Conservation (phyloP, 2,329 filamentous ascomycete species). For the Alternaria incomplexa region DNA sequence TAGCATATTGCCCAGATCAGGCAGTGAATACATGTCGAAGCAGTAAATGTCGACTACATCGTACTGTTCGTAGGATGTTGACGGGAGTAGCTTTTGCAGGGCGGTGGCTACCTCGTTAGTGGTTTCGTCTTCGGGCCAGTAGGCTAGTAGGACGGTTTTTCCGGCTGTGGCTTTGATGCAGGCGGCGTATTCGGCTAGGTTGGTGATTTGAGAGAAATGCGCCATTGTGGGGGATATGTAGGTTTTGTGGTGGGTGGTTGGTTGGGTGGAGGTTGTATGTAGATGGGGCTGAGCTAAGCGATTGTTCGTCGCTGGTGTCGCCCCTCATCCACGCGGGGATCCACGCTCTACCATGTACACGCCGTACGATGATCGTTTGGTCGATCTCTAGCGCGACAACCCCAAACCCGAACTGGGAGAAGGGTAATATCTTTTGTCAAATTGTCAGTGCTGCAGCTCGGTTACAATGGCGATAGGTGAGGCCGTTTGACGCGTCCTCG, state of each 20-base stretch:
- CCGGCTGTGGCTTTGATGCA: conserved; percentile 24
- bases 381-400: not conserved
- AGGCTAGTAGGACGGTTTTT: conserved; percentile 26
- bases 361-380: not conserved
- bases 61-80: conserved; percentile 9
- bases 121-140: conserved; percentile 31
- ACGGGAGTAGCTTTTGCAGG: conserved; percentile 23
- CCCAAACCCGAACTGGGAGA: not conserved
- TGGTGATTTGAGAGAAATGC: conserved; percentile 20
- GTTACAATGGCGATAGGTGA: not conserved
- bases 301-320: not conserved
- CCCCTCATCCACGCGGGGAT: not conserved
- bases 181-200: conserved; percentile 21
- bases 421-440: too few species aligned
- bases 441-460: not conserved
- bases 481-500: not conserved
- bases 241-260: not conserved
- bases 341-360: not conserved
- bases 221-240: conserved; percentile 6
- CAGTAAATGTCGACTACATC: conserved; percentile 27
- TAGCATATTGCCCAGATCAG: conserved; percentile 25
- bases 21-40: conserved; percentile 32
- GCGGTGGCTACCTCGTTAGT: conserved; percentile 18
- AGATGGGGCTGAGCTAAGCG: not conserved
- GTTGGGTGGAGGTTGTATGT: not conserved